These are phyloP conservation scores for Echria macrotheca DNA, from an alignment of 495 filamentous ascomycete genomes.

Conservation along the genomic window DNA sequence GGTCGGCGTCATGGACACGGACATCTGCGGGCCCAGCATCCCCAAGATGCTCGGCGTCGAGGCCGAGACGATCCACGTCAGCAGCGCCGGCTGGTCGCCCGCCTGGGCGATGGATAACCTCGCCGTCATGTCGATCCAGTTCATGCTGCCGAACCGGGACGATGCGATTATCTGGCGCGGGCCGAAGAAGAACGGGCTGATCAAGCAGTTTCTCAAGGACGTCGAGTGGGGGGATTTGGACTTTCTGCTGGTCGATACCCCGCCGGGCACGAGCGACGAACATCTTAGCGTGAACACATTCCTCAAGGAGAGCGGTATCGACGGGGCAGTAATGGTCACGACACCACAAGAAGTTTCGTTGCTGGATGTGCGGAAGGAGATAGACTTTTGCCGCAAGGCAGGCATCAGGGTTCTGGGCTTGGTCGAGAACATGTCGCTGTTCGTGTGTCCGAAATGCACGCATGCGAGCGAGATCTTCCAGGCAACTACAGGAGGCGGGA, in stretches of 20 bases:
- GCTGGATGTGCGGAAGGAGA: conserved; percentile 90
- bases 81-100: conserved; percentile 75
- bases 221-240: conserved; percentile 97
- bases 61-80: conserved; percentile 83
- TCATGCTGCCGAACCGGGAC: conserved; percentile 89
- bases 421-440: conserved; percentile 97
- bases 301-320: conserved; percentile 80
- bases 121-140: conserved; percentile 92
- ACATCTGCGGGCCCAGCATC: conserved; percentile 91
- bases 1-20: conserved; percentile 93
- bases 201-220: conserved; percentile 95
- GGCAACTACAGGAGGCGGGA: conserved; percentile 85
- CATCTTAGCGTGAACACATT: conserved; percentile 87
- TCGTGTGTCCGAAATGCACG: conserved; percentile 86
- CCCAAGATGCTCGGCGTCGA: conserved; percentile 99
- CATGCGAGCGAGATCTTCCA: conserved; percentile 80
- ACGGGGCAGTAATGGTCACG: conserved; percentile 88
- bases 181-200: conserved; percentile 95
- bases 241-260: conserved; percentile 88
- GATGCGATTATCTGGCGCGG: conserved; percentile 96
- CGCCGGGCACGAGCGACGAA: conserved; percentile 91
- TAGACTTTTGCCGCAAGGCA: conserved; percentile 94
- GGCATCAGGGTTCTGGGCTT: conserved; percentile 81
- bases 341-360: conserved; percentile 94
- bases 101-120: conserved; percentile 92